These are phyloP conservation scores for Acanthamoeba polyphaga DNA, from an alignment of 208 protist species.

Conservation along the genomic window DNA sequence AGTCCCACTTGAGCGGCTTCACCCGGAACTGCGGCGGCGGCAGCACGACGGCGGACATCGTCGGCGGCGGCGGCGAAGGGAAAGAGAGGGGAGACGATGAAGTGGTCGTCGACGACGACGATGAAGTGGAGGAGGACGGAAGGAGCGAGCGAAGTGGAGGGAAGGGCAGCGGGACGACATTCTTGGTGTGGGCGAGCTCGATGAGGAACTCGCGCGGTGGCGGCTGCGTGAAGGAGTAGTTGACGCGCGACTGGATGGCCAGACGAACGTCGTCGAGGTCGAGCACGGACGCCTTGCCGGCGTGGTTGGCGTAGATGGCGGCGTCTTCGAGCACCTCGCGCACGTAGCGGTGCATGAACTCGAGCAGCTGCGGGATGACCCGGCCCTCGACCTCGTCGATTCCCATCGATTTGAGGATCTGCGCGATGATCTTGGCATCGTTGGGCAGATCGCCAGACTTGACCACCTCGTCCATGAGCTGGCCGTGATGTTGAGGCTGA, in stretches of 20 bases:
- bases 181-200: constrained; percentile 74
- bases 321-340: constrained; percentile 73
- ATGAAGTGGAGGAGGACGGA: not conserved
- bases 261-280: constrained; percentile 75
- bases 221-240: constrained; percentile 78
- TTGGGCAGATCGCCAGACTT: constrained; percentile 59
- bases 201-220: constrained; percentile 73
- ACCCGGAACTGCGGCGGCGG: constrained; percentile 54
- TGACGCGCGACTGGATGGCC: constrained; percentile 77
- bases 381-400: constrained; percentile 67
- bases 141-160: not conserved
- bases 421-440: constrained; percentile 67
- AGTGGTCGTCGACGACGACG: not conserved
- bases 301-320: constrained; percentile 68
- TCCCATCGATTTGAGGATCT: constrained; percentile 76
- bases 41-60: constrained; percentile 42
- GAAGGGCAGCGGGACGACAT: constrained; percentile 62
- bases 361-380: constrained; percentile 69
- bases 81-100: not conserved
- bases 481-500: not conserved
- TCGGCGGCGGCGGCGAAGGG: not conserved
- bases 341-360: constrained; percentile 77
- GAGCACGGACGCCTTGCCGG: constrained; percentile 35
- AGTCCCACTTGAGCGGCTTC: constrained; percentile 39
- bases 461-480: not conserved